Conservation (phyloP, 2,329 filamentous ascomycete genomes). For the Colletotrichum zoysiae region DNA sequence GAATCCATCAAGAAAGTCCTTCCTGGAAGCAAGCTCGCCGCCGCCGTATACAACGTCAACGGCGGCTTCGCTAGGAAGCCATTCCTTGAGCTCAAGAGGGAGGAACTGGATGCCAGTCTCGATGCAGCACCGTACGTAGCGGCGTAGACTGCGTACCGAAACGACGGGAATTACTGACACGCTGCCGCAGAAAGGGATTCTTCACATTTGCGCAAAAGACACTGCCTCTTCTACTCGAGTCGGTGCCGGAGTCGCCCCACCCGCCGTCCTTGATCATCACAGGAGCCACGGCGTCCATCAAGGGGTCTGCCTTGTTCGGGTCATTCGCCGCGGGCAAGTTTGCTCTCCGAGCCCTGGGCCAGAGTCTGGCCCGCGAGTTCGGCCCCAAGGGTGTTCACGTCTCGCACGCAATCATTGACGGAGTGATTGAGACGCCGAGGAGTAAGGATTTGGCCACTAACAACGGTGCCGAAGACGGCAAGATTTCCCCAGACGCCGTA, state of each 20-base stretch:
- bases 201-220: constrained; percentile 81
- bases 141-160: not conserved
- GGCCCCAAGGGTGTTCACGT: constrained; percentile 88
- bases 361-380: constrained; percentile 85
- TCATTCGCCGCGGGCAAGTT: constrained; percentile 84
- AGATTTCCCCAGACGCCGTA: constrained; percentile 81
- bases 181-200: constrained; percentile 68
- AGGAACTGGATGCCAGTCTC: constrained; percentile 63
- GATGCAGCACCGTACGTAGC: constrained; percentile 62
- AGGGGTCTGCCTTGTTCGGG: constrained; percentile 68
- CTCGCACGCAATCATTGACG: constrained; percentile 85
- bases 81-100: constrained; percentile 67
- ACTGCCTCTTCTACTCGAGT: constrained; percentile 77
- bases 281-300: constrained; percentile 84
- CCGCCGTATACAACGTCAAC: constrained; percentile 79
- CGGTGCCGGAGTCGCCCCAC: constrained; percentile 66
- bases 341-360: constrained; percentile 78
- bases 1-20: constrained; percentile 72
- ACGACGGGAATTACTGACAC: not conserved
- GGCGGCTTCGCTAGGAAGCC: constrained; percentile 65
- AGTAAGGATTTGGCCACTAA: constrained; percentile 67
- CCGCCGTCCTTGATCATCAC: constrained; percentile 88
- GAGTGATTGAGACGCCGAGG: constrained; percentile 83
- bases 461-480: constrained; percentile 64
- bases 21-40: constrained; percentile 66